Conservation (phyloP, 768 basidiomycete species). For the Leccinum subgranulosum region DNA sequence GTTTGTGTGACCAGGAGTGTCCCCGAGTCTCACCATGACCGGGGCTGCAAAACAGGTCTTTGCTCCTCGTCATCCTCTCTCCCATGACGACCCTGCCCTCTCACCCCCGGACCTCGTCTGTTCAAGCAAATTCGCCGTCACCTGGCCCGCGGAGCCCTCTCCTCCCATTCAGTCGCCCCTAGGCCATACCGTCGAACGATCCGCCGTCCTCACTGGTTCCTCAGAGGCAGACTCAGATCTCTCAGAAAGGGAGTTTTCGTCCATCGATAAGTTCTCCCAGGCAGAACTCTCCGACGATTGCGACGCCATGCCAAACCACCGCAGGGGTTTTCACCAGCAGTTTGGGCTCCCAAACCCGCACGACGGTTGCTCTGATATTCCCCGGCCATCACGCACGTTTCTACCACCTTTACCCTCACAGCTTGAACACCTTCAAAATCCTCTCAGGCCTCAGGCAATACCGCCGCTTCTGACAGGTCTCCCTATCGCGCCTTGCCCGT, state of each 20-base stretch:
- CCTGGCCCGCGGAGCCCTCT: conserved; percentile 50
- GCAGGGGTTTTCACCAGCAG: conserved; percentile 26
- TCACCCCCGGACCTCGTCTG: conserved; percentile 40
- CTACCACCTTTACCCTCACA: conserved; percentile 80
- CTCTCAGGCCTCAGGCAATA: conserved; percentile 38
- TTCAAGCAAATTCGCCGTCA: conserved; percentile 58
- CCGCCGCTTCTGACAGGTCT: conserved; percentile 10
- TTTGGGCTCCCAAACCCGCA: conserved; percentile 13
- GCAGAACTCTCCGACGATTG: conserved; percentile 33
- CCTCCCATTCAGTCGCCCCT: conserved; percentile 37
- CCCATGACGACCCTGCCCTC: conserved; percentile 40
- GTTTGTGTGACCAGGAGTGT: conserved; percentile 11
- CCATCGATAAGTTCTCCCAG: conserved; percentile 30
- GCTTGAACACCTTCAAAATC: conserved; percentile 72
- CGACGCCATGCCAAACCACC: conserved; percentile 24
- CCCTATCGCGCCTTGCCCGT: conserved; percentile 19
- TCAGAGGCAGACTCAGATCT: conserved; percentile 51
- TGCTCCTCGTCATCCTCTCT: conserved; percentile 49
- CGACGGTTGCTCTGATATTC: conserved; percentile 33
- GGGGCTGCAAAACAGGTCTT: conserved; percentile 35
- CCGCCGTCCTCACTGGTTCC: conserved; percentile 39
- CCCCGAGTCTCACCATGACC: conserved; percentile 21
- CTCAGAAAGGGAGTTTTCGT: conserved; percentile 43
- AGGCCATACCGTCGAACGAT: conserved; percentile 34
- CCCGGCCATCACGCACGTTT: conserved; percentile 70